Conservation (phyloP, 2,329 filamentous ascomycete genomes). For the Cryphonectria naterciae region DNA sequence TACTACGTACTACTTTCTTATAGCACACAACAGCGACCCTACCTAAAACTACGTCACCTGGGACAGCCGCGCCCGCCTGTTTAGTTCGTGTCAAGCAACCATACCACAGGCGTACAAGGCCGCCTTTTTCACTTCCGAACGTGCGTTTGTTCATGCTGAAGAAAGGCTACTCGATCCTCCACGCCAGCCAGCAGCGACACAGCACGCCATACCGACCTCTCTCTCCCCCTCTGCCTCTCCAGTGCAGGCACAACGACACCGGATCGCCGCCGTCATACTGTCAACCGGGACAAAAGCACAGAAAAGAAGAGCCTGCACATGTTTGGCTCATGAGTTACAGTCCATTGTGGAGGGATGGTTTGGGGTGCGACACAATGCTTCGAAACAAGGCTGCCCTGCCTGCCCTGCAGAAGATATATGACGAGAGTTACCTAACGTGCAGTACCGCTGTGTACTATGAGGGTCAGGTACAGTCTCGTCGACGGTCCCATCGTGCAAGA, state of each 20-base stretch:
- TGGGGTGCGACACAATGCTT: slow-evolving; percentile 50
- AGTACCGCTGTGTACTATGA: slow-evolving; percentile 97
- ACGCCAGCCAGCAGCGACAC: not conserved
- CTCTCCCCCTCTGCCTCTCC: not conserved
- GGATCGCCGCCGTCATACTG: not conserved
- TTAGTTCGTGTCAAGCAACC: slow-evolving; percentile 4
- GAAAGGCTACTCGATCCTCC: not conserved
- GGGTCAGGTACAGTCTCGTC: slow-evolving; percentile 67
- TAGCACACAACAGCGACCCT: slow-evolving; percentile 5
- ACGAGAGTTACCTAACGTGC: slow-evolving; percentile 92
- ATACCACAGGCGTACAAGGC: slow-evolving; percentile 3
- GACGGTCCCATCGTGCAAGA: not conserved
- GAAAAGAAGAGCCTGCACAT: slow-evolving; percentile 8
- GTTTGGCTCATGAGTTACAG: slow-evolving; percentile 18
- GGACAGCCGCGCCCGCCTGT: not conserved
- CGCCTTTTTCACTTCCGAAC: not conserved
- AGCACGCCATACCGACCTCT: not conserved
- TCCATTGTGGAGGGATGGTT: slow-evolving; percentile 19
- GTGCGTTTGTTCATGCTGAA: slow-evolving; percentile 14
- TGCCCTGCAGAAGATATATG: slow-evolving; percentile 94
- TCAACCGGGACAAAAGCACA: not conserved
- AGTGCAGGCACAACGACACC: not conserved
- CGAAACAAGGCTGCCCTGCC: slow-evolving; percentile 59
- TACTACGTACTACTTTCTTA: too few relatives aligned
- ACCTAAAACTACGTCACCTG: slow-evolving; percentile 14